Base-by-base conservation (phyloP, 345 rosid genomes). In the Gossypium herbaceum region DNA sequence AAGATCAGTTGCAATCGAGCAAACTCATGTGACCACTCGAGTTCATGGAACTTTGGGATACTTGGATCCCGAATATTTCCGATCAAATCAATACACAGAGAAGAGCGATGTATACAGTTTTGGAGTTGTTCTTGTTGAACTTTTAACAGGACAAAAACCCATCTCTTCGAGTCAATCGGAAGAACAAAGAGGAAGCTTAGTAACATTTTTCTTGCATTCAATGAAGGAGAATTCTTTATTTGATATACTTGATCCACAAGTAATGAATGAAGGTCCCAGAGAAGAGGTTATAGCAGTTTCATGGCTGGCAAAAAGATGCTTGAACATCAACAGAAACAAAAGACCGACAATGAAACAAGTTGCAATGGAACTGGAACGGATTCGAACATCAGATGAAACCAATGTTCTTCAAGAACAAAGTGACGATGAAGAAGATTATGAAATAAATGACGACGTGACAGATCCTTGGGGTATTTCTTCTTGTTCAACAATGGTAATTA, bases 41-140 rank as follows among this genome's bases (percentile, higher is more conserved):
- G 65, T 79, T 0, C 71, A 62, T 1, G 76, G 79, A 41, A 75
- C 76, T 2, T 55, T 75, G 2, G 79, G 82, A 0, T 75, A 71
- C 50, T 61, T 79, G 57, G 79, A 79, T 75, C 82, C 82, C 0
- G 82, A 79, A 24, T 75, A 75, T 25, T 75, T 62, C 7, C 56
- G 60, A 6, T 74, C 77, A 3, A 71, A 68, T 52, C 76, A 75
- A 22, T 79, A 65, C 16, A 79, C 79, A 44, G 73, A 73, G 16
- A 67, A 67, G 39, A 67, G 58, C 4, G 68, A 73, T 22, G 76
- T 73, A 1, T 73, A 73, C 10, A 73, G 70, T n/a, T 73, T 73
- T 50, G 76, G 70, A 50, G 76, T 73, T 44, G 70, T 73, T 54
- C 50, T 73, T 11, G 34, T 63, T 29, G 76, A 73, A 13, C 47